Evolutionary conservation across 164 flowering plant genomes (phyloP), one percentile per base, ranked within the genome.

Genomic region (Cinnamomum micranthum): DNA sequence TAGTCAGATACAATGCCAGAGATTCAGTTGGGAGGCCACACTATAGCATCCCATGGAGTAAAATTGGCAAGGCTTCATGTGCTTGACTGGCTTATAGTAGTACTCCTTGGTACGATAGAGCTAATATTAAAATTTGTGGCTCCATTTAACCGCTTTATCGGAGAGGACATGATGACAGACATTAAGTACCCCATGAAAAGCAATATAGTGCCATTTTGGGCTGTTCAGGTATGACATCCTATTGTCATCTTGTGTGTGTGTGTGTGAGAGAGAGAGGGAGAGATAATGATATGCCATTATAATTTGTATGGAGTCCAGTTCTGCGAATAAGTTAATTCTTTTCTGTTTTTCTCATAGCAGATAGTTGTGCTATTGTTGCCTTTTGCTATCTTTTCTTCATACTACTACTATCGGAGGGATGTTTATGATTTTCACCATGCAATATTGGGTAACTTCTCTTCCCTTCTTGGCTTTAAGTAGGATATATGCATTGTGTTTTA

Each of bases 381-480:
- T 2, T 70, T 89, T 66, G 71, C 69, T 24, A 55, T 91, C 33
- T 86, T 88, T 73, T 20, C 80, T 66, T n/a, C 79, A 52, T 63
- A 81, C 76, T 94, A 92, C 76, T 35, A 81, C 9, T 82, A 84
- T 1, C 86, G 97, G 79, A 86, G 81, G 80, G 88, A 87, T 74
- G 89, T 92, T 15, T 92, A 91, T 83, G 98, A 94, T 87, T 84
- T 94, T 65, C 98, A 94, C 74, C 94, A 94, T 73, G 78, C 82
- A 58, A 77, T 85, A 50, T 64, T 94, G 77, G 98, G 96, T 92
- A 74, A 81, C 47, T 74, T 19, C n/a, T 68, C 50, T 50, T 58
- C 27, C 35, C 41, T 71, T 69, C 14, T n/a, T 22, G 25, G 14
- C 24, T 35, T 73, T 50, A 9, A 9, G 70, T 47, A 25, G 11